phyloP scores from a whole-genome alignment of 2,329 filamentous ascomycete species.

The Cladophialophora chaetospira region DNA sequence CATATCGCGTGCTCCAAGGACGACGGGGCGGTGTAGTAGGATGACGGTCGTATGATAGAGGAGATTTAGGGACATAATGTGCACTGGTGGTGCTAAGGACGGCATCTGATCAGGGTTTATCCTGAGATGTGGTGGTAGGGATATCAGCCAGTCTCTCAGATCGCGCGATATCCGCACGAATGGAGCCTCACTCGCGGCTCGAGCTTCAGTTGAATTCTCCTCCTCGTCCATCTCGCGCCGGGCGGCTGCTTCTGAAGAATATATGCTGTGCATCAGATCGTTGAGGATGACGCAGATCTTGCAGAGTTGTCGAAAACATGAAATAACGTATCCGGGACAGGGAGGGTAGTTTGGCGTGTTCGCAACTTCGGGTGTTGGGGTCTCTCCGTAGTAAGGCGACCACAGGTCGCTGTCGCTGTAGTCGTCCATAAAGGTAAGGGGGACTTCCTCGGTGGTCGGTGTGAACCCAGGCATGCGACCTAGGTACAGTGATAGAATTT shows the following conservation, averaged over 20 bases:
- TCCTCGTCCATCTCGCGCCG: slow-evolving; percentile 36
- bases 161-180: slow-evolving; percentile 44
- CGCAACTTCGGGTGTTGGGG: slow-evolving; percentile 24
- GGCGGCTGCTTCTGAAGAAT: slow-evolving; percentile 45
- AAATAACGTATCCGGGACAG: slow-evolving; percentile 35
- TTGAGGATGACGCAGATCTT: slow-evolving; percentile 53
- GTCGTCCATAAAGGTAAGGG: slow-evolving; percentile 35
- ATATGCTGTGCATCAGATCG: slow-evolving; percentile 49
- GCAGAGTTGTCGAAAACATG: slow-evolving; percentile 36
- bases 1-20: slow-evolving; percentile 35
- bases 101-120: slow-evolving; percentile 40
- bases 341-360: slow-evolving; percentile 28
- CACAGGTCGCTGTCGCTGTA: slow-evolving; percentile 35
- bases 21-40: slow-evolving; percentile 57
- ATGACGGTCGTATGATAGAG: slow-evolving; percentile 57
- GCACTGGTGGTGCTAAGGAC: slow-evolving; percentile 44
- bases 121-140: slow-evolving; percentile 47
- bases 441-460: slow-evolving; percentile 28
- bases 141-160: slow-evolving; percentile 46
- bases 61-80: slow-evolving; percentile 49
- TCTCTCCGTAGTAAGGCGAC: slow-evolving; percentile 36
- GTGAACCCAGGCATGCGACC: slow-evolving; percentile 36
- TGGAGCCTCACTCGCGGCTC: slow-evolving; percentile 24
- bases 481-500: slow-evolving; percentile 37
- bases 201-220: slow-evolving; percentile 20